Base-by-base conservation (phyloP, 305 asterid genomes). In the Fraxinus dipetala region DNA sequence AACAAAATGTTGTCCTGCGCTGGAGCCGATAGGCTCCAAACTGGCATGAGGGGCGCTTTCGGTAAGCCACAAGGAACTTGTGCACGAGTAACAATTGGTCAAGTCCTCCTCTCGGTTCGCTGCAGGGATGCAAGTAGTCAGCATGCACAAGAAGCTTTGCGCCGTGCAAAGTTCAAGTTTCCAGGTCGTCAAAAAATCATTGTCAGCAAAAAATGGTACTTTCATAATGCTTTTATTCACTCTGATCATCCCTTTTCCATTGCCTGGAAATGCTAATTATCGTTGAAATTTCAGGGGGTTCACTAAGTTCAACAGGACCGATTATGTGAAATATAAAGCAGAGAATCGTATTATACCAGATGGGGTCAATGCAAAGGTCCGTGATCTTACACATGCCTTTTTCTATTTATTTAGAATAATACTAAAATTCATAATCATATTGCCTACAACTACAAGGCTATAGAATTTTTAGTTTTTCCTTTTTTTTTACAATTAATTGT, bases 1-100 rank as follows among this genome's bases (percentile, higher is more conserved):
- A 87, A 87, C 87, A 87, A 87, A 80, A 87, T 87, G 90, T 74
- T 87, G 80, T 87, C 90, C 0, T 87, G 90, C 56, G 90, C 90
- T 40, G 90, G 90, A 51, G 90, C 90, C 56, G 90, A 87, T 75
- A 86, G 89, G 84, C 89, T 86, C 77, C 89, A 86, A 72, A 86
- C 89, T 81, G 89, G 89, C 76, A 86, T 86, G 89, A 81, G 89
- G 34, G 89, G 89, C 30, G 89, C 87, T 40, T 86, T 83, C 34
- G 89, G 89, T 5, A 86, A 86, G 77, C 89, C 89, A 22, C 87
- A 83, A 63, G 89, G 89, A 3, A 79, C 84, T 0, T 86, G 89
- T 75, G 89, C 89, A 1, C 89, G 89, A 54, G 89, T 86, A 51
- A 85, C 89, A 3, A 86, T 86, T 78, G 89, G 89, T 6, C 89